A percentile compares a stretch with the other conserved stretches of the same genome.
Conservation (phyloP, 1,284 basidiomycete species). For the Schizophyllum commune region DNA sequence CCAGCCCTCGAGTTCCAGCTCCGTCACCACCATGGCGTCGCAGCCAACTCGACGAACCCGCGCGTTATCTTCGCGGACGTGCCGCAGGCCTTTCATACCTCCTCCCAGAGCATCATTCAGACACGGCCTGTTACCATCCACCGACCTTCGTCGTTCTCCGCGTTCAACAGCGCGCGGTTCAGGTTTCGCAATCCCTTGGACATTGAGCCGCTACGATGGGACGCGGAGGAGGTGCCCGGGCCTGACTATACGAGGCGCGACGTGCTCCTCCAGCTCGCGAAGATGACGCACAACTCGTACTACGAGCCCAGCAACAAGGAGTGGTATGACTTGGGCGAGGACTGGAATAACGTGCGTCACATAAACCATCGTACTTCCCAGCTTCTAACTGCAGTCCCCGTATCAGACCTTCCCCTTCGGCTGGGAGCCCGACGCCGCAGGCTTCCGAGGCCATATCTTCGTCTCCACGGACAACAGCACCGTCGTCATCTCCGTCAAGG, state of each 20-base stretch:
- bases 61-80: constrained; percentile 51
- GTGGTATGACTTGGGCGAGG: constrained; percentile 68
- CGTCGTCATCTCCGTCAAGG: constrained; percentile 87
- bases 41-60: constrained; percentile 28
- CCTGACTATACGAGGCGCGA: constrained; percentile 69
- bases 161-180: constrained; percentile 39
- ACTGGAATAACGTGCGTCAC: constrained; percentile 47
- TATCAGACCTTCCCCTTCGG: constrained; percentile 69
- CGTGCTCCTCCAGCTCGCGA: constrained; percentile 73
- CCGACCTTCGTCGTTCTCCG: constrained; percentile 37
- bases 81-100: constrained; percentile 19
- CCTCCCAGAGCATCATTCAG: constrained; percentile 27
- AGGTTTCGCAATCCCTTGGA: constrained; percentile 35
- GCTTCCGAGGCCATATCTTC: constrained; percentile 86
- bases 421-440: constrained; percentile 82
- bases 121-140: constrained; percentile 30
- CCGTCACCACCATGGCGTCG: constrained; percentile 53
- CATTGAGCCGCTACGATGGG: constrained; percentile 35
- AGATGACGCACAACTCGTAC: constrained; percentile 89
- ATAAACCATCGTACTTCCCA: constrained; percentile 7
- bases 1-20: constrained; percentile 44
- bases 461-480: constrained; percentile 76
- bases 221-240: constrained; percentile 42
- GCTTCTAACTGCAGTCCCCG: neutral
- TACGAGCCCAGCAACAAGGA: constrained; percentile 40